Evolutionary conservation across 805 yeast genomes (phyloP).

Genomic region (Brettanomyces custersianus): DNA sequence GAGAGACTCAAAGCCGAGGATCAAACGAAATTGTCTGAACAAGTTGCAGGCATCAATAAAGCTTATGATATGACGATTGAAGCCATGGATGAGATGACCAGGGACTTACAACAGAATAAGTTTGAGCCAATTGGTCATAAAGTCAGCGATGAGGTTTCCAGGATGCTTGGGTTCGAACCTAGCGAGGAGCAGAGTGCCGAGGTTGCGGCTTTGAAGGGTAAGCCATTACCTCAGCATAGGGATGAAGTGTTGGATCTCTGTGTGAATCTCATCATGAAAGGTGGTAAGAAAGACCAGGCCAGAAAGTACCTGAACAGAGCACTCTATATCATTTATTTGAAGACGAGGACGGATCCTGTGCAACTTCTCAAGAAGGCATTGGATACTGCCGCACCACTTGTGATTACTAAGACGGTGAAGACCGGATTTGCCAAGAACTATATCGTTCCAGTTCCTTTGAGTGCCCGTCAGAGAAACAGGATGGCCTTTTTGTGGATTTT

Average conservation of each 20-base stretch:
- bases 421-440: slow-evolving; percentile 82
- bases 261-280: slow-evolving; percentile 83
- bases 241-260: slow-evolving; percentile 74
- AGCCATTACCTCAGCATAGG: slow-evolving; percentile 48
- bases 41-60: slow-evolving; percentile 18
- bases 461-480: slow-evolving; percentile 73
- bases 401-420: slow-evolving; percentile 64
- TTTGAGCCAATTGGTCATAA: slow-evolving; percentile 13
- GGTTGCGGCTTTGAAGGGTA: slow-evolving; percentile 36
- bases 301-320: slow-evolving; percentile 67
- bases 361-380: slow-evolving; percentile 62
- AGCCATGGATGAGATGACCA: slow-evolving; percentile 21
- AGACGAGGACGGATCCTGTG: slow-evolving; percentile 73
- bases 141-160: slow-evolving; percentile 10
- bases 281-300: slow-evolving; percentile 81
- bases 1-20: slow-evolving; percentile 15
- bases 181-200: slow-evolving; percentile 56
- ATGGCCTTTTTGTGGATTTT: slow-evolving; percentile 87
- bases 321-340: slow-evolving; percentile 66
- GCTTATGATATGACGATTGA: slow-evolving; percentile 22
- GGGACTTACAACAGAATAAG: slow-evolving; percentile 19
- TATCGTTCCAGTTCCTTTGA: slow-evolving; percentile 76
- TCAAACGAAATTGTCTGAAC: slow-evolving; percentile 12
- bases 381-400: slow-evolving; percentile 78
- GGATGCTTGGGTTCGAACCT: slow-evolving; percentile 40